phyloP scores from a whole-genome alignment of 306 rosid species.

The Acacia acuminata region DNA sequence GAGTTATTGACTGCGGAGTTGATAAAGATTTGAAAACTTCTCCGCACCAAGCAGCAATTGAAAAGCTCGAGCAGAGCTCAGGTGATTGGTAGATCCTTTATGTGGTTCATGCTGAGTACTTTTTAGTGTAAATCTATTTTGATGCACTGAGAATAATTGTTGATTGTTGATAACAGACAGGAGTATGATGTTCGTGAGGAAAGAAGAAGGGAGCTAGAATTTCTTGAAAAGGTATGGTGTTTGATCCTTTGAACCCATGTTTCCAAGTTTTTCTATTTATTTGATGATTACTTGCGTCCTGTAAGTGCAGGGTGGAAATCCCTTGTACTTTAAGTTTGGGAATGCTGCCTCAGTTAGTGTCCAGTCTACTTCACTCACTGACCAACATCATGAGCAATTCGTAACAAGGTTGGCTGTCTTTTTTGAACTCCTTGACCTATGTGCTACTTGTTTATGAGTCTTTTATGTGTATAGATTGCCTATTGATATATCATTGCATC shows the following conservation, averaged over 20 bases:
- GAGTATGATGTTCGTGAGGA: slow-evolving; percentile 86
- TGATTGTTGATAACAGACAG: slow-evolving; percentile 56
- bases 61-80: slow-evolving; percentile 86
- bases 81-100: slow-evolving; percentile 47
- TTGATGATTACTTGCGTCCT: slow-evolving; percentile 25
- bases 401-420: slow-evolving; percentile 58
- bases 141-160: slow-evolving; percentile 17
- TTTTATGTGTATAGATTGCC: slow-evolving; percentile 3
- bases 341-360: slow-evolving; percentile 78
- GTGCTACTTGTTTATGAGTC: slow-evolving; percentile 16
- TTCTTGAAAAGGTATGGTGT: slow-evolving; percentile 79
- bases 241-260: slow-evolving; percentile 26
- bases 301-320: slow-evolving; percentile 79
- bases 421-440: neutral
- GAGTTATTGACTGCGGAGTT: slow-evolving; percentile 86
- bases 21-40: slow-evolving; percentile 74
- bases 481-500: slow-evolving; percentile 7
- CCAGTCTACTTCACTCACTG: slow-evolving; percentile 85
- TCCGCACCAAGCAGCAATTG: slow-evolving; percentile 73
- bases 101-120: slow-evolving; percentile 23
- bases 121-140: slow-evolving; percentile 8
- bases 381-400: slow-evolving; percentile 73
- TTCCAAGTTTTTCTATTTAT: slow-evolving; percentile 12
- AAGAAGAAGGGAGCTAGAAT: slow-evolving; percentile 83
- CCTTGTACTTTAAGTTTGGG: slow-evolving; percentile 73